Evolutionary conservation across 768 basidiomycete genomes (phyloP).

Genomic region (Suillus sp.): DNA sequence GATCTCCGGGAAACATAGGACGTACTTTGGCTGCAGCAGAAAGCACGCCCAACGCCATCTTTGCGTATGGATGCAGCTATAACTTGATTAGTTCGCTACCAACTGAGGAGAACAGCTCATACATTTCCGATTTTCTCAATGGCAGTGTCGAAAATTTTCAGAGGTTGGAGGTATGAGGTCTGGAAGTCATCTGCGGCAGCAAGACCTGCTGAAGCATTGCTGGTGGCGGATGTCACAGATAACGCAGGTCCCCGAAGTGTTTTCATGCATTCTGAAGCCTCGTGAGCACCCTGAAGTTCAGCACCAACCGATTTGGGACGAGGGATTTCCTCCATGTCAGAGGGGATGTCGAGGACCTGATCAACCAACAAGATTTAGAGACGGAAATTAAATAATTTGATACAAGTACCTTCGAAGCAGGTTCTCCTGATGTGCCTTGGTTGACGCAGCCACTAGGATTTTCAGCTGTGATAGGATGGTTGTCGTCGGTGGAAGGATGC

Average conservation of each 20-base stretch:
- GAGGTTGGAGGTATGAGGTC: too few relatives aligned
- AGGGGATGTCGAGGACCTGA: background rate
- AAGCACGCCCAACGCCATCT: too few relatives aligned
- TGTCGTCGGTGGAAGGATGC: too few relatives aligned
- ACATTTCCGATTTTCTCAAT: conserved; percentile 1
- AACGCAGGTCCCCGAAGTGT: background rate
- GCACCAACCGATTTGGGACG: background rate
- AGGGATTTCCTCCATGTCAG: background rate
- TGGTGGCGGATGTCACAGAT: background rate
- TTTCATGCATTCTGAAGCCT: background rate
- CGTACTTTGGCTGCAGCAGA: too few relatives aligned
- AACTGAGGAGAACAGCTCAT: background rate
- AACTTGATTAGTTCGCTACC: too few relatives aligned
- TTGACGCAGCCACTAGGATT: too few relatives aligned
- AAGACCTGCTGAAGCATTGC: background rate
- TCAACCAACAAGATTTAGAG: background rate
- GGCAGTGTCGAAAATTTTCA: conserved; percentile 3
- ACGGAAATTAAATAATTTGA: background rate
- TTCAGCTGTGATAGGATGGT: too few relatives aligned
- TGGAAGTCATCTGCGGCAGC: too few relatives aligned
- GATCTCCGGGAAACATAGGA: too few relatives aligned
- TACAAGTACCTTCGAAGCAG: too few relatives aligned
- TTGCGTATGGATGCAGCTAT: too few relatives aligned
- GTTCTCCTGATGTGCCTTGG: too few relatives aligned
- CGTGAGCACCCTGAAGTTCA: background rate